Percentiles rank a stretch among this genome's conserved stretches.
Evolutionary conservation across 2,329 filamentous ascomycete genomes (phyloP).

Genomic region (Aspergillus ochraceoroseus): DNA sequence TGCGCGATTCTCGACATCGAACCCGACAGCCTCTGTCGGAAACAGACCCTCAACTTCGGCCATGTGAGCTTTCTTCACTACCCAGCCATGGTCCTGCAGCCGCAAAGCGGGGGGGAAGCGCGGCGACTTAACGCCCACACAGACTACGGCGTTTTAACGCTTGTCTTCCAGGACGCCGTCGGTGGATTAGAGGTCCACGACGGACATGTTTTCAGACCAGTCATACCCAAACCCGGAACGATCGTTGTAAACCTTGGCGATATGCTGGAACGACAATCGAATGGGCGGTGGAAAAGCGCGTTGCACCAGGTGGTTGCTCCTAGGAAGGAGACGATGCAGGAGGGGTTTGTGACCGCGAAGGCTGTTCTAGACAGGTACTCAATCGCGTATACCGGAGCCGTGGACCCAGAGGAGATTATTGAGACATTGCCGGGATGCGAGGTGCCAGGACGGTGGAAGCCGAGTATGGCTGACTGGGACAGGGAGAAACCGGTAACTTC

Average conservation of each 20-base stretch:
- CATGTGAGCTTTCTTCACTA: constrained; percentile 1
- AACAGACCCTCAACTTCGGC: background rate
- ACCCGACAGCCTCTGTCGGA: background rate
- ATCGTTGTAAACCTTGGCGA: constrained; percentile 3
- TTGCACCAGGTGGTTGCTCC: constrained; percentile 5
- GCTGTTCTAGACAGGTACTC: constrained; percentile 2
- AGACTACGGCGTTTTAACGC: background rate
- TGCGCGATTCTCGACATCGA: constrained; percentile 2
- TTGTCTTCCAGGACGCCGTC: constrained; percentile 3
- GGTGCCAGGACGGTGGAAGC: constrained; percentile 1
- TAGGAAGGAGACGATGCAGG: background rate
- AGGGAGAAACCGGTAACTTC: too few relatives aligned
- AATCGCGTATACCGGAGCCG: background rate
- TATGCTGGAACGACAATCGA: constrained; percentile 2
- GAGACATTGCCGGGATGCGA: constrained; percentile 5
- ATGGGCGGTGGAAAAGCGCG: constrained; percentile 4
- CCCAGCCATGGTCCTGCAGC: background rate
- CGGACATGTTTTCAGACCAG: background rate
- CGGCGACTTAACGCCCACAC: constrained; percentile 3
- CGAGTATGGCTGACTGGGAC: too few relatives aligned
- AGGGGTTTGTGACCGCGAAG: background rate
- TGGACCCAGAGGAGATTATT: background rate
- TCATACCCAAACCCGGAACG: background rate
- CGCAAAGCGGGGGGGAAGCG: background rate
- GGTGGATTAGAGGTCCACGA: constrained; percentile 5